phyloP scores from a whole-genome alignment of 371 early-diverging fungal genomes.

The Rhizopus arrhizus region DNA sequence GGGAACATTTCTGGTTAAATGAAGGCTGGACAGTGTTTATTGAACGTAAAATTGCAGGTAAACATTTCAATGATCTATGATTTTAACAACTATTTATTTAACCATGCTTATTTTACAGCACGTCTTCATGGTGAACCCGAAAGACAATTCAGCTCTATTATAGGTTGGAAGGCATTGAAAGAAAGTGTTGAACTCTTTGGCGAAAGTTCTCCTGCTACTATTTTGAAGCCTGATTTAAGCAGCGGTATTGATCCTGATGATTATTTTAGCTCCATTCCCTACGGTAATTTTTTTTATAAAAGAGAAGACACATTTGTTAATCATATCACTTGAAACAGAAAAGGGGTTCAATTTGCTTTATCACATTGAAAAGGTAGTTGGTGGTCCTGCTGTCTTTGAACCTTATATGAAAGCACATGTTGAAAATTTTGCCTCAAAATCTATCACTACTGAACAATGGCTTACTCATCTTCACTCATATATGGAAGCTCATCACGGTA shows the following conservation, averaged over 20 bases:
- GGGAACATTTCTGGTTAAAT: constrained; percentile 93
- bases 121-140: constrained; percentile 81
- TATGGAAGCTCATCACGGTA: constrained; percentile 62
- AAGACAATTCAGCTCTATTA: constrained; percentile 75
- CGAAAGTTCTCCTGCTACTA: constrained; percentile 72
- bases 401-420: constrained; percentile 88
- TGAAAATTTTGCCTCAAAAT: constrained; percentile 79
- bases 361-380: constrained; percentile 87
- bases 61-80: neutral
- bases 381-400: constrained; percentile 82
- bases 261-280: constrained; percentile 88
- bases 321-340: neutral
- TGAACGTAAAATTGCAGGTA: constrained; percentile 87
- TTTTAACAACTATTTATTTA: neutral
- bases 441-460: constrained; percentile 89
- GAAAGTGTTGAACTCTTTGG: constrained; percentile 83
- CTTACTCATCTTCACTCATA: constrained; percentile 78
- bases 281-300: constrained; percentile 55
- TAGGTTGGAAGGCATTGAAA: constrained; percentile 80
- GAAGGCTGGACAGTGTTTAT: constrained; percentile 95
- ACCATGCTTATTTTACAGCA: neutral
- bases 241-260: constrained; percentile 91
- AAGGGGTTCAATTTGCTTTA: constrained; percentile 95
- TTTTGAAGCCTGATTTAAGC: constrained; percentile 75
- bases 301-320: neutral